Base-by-base conservation (phyloP, 805 yeast species). In the Sporopachydermia quercuum region DNA sequence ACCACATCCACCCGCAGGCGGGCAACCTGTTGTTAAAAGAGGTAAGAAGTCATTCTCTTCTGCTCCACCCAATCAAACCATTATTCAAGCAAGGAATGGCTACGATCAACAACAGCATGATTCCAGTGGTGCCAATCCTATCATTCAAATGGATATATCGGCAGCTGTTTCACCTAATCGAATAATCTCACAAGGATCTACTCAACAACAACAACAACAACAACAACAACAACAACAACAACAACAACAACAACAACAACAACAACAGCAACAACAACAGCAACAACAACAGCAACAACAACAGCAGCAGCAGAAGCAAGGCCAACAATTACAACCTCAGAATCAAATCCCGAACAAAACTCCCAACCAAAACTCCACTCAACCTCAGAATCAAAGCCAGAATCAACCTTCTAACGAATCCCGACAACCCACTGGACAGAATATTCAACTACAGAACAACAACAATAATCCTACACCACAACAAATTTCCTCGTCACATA, bases 341-440 rank as follows among this genome's bases (percentile, higher is more conserved):
- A 16, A 44, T 43, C 39, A 44, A 43, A 37, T 14, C 39, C 18
- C 45, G 47, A 30, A 18, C 38, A 27, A 18, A n/a, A 16, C 34
- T 40, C 3, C 45, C 45, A 19, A 46, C 43, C 23, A 47, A 47
- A 37, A 37, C 37, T 4, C 38, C 44, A 14, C 47, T 46, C 11
- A 37, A 41, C n/a, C 15, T 44, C 15, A 47, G 47, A 16, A 47
- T 46, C 15, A 47, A 44, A n/a, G 40, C 39, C 15, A 45, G 41
- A 5, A 47, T 46, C 19, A 47, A 40, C 19, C 39, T 37, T 13
- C 4, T 43, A 36, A 44, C 47, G 3, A 18, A 36, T 13, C 13
- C 38, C 37, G 27, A 39, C 37, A 11, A 39, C 13, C 34, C 17
- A 34, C 17, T 13, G 16, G 23, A 11, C 27, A 27, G 16, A n/a